Base-by-base conservation (phyloP, 306 rosid genomes). In the Cucumis cinereus region DNA sequence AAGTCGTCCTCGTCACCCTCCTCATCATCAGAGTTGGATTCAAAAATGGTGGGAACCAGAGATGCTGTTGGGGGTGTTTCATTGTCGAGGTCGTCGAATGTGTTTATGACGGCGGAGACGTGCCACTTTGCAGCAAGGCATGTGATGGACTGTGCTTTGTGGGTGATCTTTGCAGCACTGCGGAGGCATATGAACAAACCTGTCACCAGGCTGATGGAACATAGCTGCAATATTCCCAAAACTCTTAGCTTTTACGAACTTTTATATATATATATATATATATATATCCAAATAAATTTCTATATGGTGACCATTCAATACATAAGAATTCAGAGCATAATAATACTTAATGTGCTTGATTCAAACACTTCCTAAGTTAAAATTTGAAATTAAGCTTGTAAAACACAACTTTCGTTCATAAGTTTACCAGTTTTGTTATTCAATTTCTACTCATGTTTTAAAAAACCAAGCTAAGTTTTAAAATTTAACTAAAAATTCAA, bases 111-210 rank as follows among this genome's bases (percentile, higher is more conserved):
- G 36, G 97, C 92, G 13, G 89, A 90, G 60, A 82, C 77, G 59
- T 94, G 96, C 99, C 97, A 94, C 82, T 94, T 94, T 35, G 99
- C 86, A 57, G 96, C 92, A 26, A 94, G 90, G 56, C 93, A 85
- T 12, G 98, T 87, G 24, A 84, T 61, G 36, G 97, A 87, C 77
- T 90, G 91, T 36, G 98, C 98, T 79, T 84, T 91, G 81, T 94
- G 98, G 40, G 97, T 89, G 75, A 94, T 84, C 86, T 90, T 94
- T 4, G 96, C 84, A 0, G 95, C 97, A 14, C 96, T 83, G 59
- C 95, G 78, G 79, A 94, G 78, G 79, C 91, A 88, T 79, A 94
- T 82, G 88, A 78, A 89, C 23, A 94, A 87, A 78, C 97, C 93
- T 75, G 93, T 85, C 68, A 94, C 87, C 67, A 91, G 81, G 82